Percentiles rank a stretch among this genome's conserved stretches.
Conservation (phyloP, 805 yeast species). For the Henningerozyma blattae region DNA sequence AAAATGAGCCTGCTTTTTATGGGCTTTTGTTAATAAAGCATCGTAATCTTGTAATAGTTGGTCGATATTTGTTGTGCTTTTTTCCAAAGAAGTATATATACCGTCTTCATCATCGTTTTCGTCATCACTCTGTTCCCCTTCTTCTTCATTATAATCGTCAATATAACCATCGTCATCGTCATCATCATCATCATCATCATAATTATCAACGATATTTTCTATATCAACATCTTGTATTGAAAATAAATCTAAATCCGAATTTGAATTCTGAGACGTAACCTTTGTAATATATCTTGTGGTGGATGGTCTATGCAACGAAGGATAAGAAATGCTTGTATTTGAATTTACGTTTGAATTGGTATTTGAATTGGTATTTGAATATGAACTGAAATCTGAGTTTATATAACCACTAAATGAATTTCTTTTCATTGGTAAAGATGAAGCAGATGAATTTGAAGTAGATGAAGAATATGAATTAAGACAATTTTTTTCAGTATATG, state of each 20-base stretch:
- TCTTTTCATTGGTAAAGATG: not conserved
- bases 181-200: slow-evolving; percentile 3
- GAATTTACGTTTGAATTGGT: no score
- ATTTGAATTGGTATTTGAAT: not conserved
- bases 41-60: not conserved
- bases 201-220: slow-evolving; percentile 1
- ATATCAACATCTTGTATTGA: slow-evolving; percentile 1
- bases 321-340: no score
- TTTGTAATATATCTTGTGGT: no score
- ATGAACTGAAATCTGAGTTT: not conserved
- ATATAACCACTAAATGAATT: not conserved
- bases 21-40: not conserved
- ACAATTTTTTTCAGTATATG: no score
- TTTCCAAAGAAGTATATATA: no score
- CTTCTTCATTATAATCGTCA: slow-evolving; percentile 4
- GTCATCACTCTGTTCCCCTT: slow-evolving; percentile 3
- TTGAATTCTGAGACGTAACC: not conserved
- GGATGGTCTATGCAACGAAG: no score
- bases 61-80: no score
- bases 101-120: slow-evolving; percentile 3
- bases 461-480: not conserved
- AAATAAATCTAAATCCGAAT: not conserved
- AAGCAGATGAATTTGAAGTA: not conserved
- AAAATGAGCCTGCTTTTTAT: not conserved
- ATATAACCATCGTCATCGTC: slow-evolving; percentile 6